Evolutionary conservation across 1,139 yeast species (phyloP), one percentile per base, ranked within the genome.

Genomic region (Suhomyces terraborum): DNA sequence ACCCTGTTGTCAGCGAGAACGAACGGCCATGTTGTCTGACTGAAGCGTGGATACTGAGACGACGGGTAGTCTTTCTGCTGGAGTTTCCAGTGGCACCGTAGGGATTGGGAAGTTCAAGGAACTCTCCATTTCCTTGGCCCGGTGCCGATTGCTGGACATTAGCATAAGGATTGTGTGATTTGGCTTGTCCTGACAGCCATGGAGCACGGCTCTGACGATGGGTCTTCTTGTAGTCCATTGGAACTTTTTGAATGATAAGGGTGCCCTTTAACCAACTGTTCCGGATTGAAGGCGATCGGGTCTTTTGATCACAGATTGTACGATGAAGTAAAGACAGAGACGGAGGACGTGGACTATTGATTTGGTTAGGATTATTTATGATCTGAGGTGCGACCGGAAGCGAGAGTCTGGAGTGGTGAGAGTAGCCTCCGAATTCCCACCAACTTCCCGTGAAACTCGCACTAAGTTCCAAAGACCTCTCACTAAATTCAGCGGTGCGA

Each of bases 201-300:
- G 76, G 75, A 1, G 78, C 77, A 44, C 66, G 61, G 52, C 76
- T 70, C 52, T 72, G 70, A 19, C 77, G 60, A 46, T 69, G 66
- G 4, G 65, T 54, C 14, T 58, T 59, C 48, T 59, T 62, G 38
- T 61, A 50, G 32, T 66, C 69, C 71, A 67, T 30, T 20, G 18
- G 32, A n/a, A 12, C 2, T 5, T 30, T 13, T 14, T 30, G 12
- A n/a, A 17, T 6, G 20, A 19, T 17, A 19, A 18, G 6, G 32
- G 24, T 12, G 3, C 2, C 21, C 18, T 13, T 19, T 19, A 21
- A 7, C 12, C 18, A 20, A 30, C 20, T 20, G 32, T 14, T 12
- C 17, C n/a, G n/a, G n/a, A n/a, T n/a, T n/a, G n/a, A n/a, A n/a
- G n/a, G n/a, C n/a, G n/a, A n/a, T n/a, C n/a, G n/a, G n/a, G n/a